A percentile compares a stretch with the other conserved stretches of the same genome.
phyloP scores from a whole-genome alignment of 768 basidiomycete genomes.

The Tricholoma sp. region DNA sequence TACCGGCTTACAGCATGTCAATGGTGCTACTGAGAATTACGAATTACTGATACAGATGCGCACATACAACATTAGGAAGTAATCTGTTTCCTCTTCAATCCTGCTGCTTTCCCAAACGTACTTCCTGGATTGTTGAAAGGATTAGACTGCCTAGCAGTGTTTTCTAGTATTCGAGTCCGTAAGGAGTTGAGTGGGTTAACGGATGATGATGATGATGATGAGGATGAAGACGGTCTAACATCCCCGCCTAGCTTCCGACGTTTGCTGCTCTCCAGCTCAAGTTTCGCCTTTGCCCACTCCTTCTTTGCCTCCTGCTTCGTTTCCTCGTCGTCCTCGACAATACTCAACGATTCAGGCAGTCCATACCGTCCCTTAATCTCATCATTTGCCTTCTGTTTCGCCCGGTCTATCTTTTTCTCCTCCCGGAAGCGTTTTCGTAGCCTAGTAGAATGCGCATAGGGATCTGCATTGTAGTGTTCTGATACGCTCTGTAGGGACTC shows the following conservation, averaged over 20 bases:
- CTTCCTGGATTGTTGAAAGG: conserved; percentile 9
- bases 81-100: neutral
- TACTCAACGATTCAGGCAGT: conserved; percentile 59
- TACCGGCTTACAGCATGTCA: no score
- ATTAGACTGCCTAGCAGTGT: conserved; percentile 42
- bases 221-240: conserved; percentile 18
- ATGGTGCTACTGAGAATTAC: no score
- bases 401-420: conserved; percentile 77
- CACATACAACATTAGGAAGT: no score
- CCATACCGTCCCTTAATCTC: conserved; percentile 71
- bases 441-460: conserved; percentile 72
- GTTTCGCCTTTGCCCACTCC: conserved; percentile 53
- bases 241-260: conserved; percentile 37
- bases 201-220: conserved; percentile 8
- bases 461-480: conserved; percentile 79
- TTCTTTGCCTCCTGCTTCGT: conserved; percentile 55
- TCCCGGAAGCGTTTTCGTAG: conserved; percentile 80
- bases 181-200: conserved; percentile 34
- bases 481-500: conserved; percentile 75
- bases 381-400: conserved; percentile 66
- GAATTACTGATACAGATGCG: no score
- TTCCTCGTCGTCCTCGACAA: conserved; percentile 64
- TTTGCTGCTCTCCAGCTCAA: conserved; percentile 42
- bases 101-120: neutral
- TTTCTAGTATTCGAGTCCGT: conserved; percentile 52